Conservation (phyloP, 1,284 basidiomycete species). For the Sparassis latifolia region DNA sequence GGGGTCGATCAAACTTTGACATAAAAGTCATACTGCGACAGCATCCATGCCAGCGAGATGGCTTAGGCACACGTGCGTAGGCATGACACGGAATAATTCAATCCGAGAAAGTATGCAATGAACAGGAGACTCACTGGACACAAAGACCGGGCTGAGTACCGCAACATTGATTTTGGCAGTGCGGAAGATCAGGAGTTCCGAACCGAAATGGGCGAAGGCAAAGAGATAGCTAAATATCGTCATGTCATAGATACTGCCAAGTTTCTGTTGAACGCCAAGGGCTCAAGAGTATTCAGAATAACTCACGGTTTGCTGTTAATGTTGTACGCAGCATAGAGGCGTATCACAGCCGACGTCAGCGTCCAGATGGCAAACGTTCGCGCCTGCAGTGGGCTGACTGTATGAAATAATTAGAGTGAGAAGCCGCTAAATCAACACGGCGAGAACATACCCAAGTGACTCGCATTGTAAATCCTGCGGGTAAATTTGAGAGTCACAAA, state of each 20-base stretch:
- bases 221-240: constrained; percentile 84
- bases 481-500: constrained; percentile 75
- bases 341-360: constrained; percentile 72
- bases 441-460: constrained; percentile 27
- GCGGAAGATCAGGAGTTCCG: constrained; percentile 81
- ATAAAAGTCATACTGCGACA: constrained; percentile 69
- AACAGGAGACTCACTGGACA: constrained; percentile 66
- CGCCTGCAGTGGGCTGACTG: constrained; percentile 81
- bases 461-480: constrained; percentile 66
- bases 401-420: neutral
- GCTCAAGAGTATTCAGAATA: neutral
- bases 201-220: constrained; percentile 84
- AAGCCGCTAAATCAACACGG: neutral
- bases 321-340: constrained; percentile 83
- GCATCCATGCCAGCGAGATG: constrained; percentile 76
- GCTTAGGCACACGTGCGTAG: constrained; percentile 33
- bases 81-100: neutral
- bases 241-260: constrained; percentile 81
- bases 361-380: constrained; percentile 90
- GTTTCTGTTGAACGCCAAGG: neutral
- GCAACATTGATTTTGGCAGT: constrained; percentile 64
- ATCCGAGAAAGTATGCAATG: neutral
- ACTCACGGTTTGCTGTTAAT: constrained; percentile 74
- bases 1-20: constrained; percentile 31
- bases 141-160: constrained; percentile 74